Evolutionary conservation across 352 stramenopile species (phyloP), one percentile per base, ranked within the genome.

Genomic region (Pythium coloratum): DNA sequence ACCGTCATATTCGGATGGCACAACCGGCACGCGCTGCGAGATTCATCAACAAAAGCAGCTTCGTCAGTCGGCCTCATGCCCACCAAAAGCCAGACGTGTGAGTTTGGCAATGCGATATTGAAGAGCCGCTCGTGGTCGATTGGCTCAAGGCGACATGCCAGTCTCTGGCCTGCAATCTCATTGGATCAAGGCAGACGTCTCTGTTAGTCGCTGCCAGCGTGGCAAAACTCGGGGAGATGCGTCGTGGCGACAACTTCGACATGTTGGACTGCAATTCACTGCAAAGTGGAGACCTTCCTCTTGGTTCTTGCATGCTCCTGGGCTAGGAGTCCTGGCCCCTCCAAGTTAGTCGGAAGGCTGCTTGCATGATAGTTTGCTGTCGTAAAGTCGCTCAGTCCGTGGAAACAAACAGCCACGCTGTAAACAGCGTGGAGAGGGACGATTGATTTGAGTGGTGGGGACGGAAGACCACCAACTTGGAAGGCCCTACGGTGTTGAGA

Each of bases 181-280:
- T 70, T 70, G 64, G 64, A 18, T 2, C 38, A 36, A 64, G 64
- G 64, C 64, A 64, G 62, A 64, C 64, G 42, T 50, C 42, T 16
- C 6, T 26, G 5, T 50, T 50, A 50, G 42, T 50, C 42, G 36
- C n/a, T 50, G 42, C 42, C 42, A 50, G 42, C 42, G 42, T 50
- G 42, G 42, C 42, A 50, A 50, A 26, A 26, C 1, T 13, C 7
- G n/a, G 16, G 24, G 42, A 50, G 42, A 50, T 50, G 42, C 8
- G 42, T 24, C 42, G 42, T 50, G 42, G 42, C 42, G 26, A 50
- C 42, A 50, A 50, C 42, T 50, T 50, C 12, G 16, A 50, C 42
- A 50, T 50, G 40, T 18, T 18, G 12, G 33, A 10, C 33, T 38
- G 33, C 33, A 38, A 6, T 24, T 24, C 20, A 24, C 20, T 24